Conservation (phyloP, 1,139 yeast genomes). For the Wickerhamiella pararugosa region DNA sequence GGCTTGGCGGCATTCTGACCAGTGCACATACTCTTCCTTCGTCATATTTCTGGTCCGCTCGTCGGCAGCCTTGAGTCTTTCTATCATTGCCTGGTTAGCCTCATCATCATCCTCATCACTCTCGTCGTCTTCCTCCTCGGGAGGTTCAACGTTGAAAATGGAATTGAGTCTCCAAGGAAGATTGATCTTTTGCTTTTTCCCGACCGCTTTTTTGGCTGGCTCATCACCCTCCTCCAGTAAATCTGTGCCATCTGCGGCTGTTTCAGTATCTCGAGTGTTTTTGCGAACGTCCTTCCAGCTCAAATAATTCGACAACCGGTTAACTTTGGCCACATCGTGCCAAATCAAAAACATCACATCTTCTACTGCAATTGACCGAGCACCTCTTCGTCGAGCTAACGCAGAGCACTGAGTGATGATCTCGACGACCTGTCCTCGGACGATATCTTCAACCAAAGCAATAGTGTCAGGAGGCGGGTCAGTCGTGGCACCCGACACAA, state of each 20-base stretch:
- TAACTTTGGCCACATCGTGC: constrained; percentile 90
- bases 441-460: constrained; percentile 84
- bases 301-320: constrained; percentile 72
- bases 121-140: constrained; percentile 66
- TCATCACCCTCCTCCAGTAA: constrained; percentile 33
- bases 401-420: constrained; percentile 58
- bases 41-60: constrained; percentile 91
- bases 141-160: constrained; percentile 69
- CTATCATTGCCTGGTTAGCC: constrained; percentile 75
- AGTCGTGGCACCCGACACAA: constrained; percentile 87
- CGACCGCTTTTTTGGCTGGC: constrained; percentile 44
- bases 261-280: constrained; percentile 93
- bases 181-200: constrained; percentile 65
- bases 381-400: constrained; percentile 68
- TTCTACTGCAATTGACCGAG: constrained; percentile 77
- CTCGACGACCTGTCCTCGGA: constrained; percentile 87
- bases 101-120: constrained; percentile 77
- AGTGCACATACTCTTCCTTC: constrained; percentile 90
- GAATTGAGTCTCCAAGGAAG: constrained; percentile 84
- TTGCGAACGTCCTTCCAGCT: constrained; percentile 98
- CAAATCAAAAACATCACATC: constrained; percentile 85
- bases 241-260: constrained; percentile 52
- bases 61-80: constrained; percentile 82
- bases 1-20: constrained; percentile 98
- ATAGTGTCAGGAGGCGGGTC: constrained; percentile 92